Evolutionary conservation across 2,329 filamentous ascomycete genomes (phyloP), one percentile per base, ranked within the genome.

Genomic region (Ceratocystis cubensis): DNA sequence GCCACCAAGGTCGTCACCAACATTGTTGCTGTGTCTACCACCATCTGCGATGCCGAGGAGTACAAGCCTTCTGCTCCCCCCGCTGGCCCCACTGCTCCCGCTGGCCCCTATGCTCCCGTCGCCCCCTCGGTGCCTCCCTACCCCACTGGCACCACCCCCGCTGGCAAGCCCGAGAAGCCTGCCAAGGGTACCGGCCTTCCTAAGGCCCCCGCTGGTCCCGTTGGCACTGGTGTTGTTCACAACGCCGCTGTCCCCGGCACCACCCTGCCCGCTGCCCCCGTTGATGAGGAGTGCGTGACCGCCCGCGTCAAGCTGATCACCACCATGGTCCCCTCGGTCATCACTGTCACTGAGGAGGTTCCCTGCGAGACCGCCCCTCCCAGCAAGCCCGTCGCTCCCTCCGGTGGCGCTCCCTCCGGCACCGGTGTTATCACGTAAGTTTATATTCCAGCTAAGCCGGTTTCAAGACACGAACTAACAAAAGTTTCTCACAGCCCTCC

Each of bases 291-390:
- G 67, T 74, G 73, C 71, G 74, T 69, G 71, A 74, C 76, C 61
- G 73, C 72, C 73, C 71, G 71, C 74, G 77, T 82, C 74, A 76
- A 76, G 73, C 79, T 80, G 72, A 79, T 82, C 76, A 81, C 80
- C 74, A 83, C 80, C 69, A 80, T 82, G 72, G 73, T 82, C 74
- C 81, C 80, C 72, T 78, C 78, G 57, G 79, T 82, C 71, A 80
- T 79, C 73, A 72, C 79, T 69, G 75, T 76, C 71, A 77, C 75
- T 70, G 73, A 77, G 69, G 64, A 72, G 48, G 71, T 78, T 59
- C 75, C 78, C 65, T 80, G 79, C 75, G 70, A 76, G 69, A 69
- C 70, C 61, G 70, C 72, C 61, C 70, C 71, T 44, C 69, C 70
- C 50, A 69, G 70, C 66, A 70, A 70, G 69, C 66, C 70, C 67